Evolutionary conservation across 2,329 filamentous ascomycete genomes (phyloP), one percentile per base, ranked within the genome.

Genomic region (Fusarium goolgardi): DNA sequence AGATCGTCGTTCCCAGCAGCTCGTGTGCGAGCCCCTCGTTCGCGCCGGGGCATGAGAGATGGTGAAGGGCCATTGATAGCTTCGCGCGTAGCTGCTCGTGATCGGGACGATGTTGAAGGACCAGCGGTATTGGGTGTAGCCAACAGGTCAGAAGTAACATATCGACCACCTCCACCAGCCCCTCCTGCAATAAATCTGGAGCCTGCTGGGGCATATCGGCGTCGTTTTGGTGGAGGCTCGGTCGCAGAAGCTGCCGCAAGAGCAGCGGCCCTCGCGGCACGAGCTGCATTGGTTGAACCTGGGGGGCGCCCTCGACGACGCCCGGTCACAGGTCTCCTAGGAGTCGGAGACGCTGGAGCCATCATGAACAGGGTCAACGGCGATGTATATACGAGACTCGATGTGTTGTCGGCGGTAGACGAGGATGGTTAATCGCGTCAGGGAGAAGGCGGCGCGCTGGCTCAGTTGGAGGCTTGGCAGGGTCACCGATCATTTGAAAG

Each of bases 81-180:
- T 72, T 85, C 82, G 61, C 84, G 81, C 54, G 83, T 82, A 65
- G 84, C 81, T 67, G 77, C 75, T 55, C 82, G 78, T 79, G 86
- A 75, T 81, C 87, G 77, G 79, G 88, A 73, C 78, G 76, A 83
- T 75, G 78, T 85, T 74, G 78, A 83, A 78, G 73, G 67, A 16
- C 67, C 65, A 27, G 57, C 55, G 5, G 75, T 59, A 13, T 85
- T 83, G 41, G 85, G 85, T 41, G 85, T 86, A 67, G 91, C 88
- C 62, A 85, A 82, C 52, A 86, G 86, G 59, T 93, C 88, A 57
- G 90, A 85, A 71, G 96, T 92, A 35, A 96, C 83, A 78, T 94
- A 97, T 75, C 94, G 85, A 21, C 94, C 93, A 59, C 94, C 93
- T 45, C 94, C 94, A 39, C 93, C 93, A 59, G 93, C 91, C 5